Base-by-base conservation (phyloP, 495 filamentous ascomycete species). In the Podospora tetraspora region DNA sequence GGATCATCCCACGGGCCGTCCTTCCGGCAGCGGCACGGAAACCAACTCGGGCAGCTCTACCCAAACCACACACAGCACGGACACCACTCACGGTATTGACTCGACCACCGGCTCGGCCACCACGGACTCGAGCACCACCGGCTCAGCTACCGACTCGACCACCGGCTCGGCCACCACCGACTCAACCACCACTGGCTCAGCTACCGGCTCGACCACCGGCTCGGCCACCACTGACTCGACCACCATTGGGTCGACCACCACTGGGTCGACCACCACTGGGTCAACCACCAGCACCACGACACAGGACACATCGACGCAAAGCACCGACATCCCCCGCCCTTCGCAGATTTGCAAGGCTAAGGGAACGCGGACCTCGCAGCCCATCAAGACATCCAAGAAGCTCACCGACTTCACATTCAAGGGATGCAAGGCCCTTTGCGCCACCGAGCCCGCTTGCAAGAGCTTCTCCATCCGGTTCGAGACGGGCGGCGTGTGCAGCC, bases 361-460 rank as follows among this genome's bases (percentile, higher is more conserved):
- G 62, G 62, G 62, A 11, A 24, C 21, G 6, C 23, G 62, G 30
- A 8, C 12, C 6, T 63, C 11, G 19, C n/a, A 23, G 16, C 62
- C 62, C 19, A 12, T 63, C 62, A 23, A 11, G 9, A 43, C 62
- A 5, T 63, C 62, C 27, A 52, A 63, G 27, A 63, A 63, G 62
- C 30, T 63, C 22, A 22, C 22, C 16, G 27, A 63, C 62, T 37
- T 37, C 6, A 63, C 30, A 7, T 63, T 63, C 34, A 12, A 29
- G 9, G 62, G 62, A 13, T 63, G 62, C 32, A 16, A 24, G 16
- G 21, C 29, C 13, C 22, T 63, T 16, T 63, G 62, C 62, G 30
- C 34, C 22, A 3, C 32, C 21, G 62, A 25, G n/a, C 19, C 29
- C 12, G 21, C 12, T 3, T 63, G 62, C 62, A 12, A 13, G 30